Percentiles rank a stretch among this genome's conserved stretches.
Conservation (phyloP, 2,329 filamentous ascomycete genomes). For the Dryadomyces quercivorus region DNA sequence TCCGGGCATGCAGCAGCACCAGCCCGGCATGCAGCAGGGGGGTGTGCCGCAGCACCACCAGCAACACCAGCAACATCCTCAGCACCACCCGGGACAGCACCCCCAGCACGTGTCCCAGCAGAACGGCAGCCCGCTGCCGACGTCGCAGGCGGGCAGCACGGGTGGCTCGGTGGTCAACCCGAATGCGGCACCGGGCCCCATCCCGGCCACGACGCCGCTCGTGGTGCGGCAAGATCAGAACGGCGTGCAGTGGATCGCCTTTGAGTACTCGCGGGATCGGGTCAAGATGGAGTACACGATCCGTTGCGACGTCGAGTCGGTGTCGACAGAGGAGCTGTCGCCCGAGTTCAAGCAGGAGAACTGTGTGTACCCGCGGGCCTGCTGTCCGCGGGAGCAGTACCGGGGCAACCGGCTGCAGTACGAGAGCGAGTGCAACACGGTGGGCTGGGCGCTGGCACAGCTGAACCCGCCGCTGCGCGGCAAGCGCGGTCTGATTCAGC, state of each 20-base stretch:
- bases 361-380: conserved; percentile 92
- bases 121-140: conserved; percentile 9
- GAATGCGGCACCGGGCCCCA: conserved; percentile 87
- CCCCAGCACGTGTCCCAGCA: conserved; percentile 7
- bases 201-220: conserved; percentile 88
- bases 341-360: conserved; percentile 95
- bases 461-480: conserved; percentile 83
- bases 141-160: conserved; percentile 12
- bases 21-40: conserved; percentile 1
- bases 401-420: conserved; percentile 91
- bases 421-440: conserved; percentile 96
- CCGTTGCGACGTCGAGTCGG: conserved; percentile 92
- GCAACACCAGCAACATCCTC: conserved; percentile 15
- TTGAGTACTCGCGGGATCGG: conserved; percentile 91
- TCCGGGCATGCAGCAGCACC: conserved; percentile 6
- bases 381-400: conserved; percentile 91
- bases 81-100: not conserved
- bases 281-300: conserved; percentile 99
- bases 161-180: conserved; percentile 45
- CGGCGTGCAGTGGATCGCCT: conserved; percentile 97
- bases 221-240: conserved; percentile 93
- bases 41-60: not conserved
- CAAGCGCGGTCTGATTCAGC: conserved; percentile 90
- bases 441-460: conserved; percentile 97
- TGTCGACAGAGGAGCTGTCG: conserved; percentile 75